Percentiles rank a stretch among this genome's conserved stretches.
These are phyloP conservation scores for Pyrenopolyporus hunteri DNA, from an alignment of 495 filamentous ascomycete genomes.

Conservation along the genomic window DNA sequence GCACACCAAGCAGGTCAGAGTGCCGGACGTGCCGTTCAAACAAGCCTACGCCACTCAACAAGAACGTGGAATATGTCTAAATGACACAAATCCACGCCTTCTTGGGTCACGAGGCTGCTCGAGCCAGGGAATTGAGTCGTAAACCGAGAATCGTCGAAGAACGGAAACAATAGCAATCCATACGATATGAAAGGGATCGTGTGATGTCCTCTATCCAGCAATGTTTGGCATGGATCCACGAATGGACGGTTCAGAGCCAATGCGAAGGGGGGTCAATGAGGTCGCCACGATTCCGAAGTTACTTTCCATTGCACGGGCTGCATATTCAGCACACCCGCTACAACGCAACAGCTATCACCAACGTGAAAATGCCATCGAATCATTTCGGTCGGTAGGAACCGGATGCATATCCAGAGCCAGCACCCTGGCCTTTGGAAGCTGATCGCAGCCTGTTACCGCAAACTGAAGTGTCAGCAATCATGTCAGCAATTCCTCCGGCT, in stretches of 20 bases:
- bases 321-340: constrained; percentile 31
- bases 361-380: constrained; percentile 34
- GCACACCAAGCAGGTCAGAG: constrained; percentile 30
- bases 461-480: constrained; percentile 86
- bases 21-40: constrained; percentile 47
- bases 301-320: constrained; percentile 32
- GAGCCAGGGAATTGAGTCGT: constrained; percentile 44
- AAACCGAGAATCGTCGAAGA: constrained; percentile 47
- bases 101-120: constrained; percentile 30
- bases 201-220: constrained; percentile 31
- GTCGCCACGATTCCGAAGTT: constrained; percentile 34
- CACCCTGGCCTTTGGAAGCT: constrained; percentile 84
- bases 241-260: constrained; percentile 33
- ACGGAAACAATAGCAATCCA: constrained; percentile 46
- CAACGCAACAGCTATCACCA: constrained; percentile 31
- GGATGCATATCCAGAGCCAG: constrained; percentile 65
- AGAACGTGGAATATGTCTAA: constrained; percentile 25
- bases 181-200: constrained; percentile 44
- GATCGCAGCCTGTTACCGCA: constrained; percentile 94
- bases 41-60: constrained; percentile 23
- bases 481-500: constrained; percentile 74
- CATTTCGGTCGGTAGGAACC: constrained; percentile 78
- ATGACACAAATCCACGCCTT: constrained; percentile 33
- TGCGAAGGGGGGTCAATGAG: constrained; percentile 28
- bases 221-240: constrained; percentile 37